phyloP scores from a whole-genome alignment of 2,329 filamentous ascomycete species.

The Alternaria brassicicola region DNA sequence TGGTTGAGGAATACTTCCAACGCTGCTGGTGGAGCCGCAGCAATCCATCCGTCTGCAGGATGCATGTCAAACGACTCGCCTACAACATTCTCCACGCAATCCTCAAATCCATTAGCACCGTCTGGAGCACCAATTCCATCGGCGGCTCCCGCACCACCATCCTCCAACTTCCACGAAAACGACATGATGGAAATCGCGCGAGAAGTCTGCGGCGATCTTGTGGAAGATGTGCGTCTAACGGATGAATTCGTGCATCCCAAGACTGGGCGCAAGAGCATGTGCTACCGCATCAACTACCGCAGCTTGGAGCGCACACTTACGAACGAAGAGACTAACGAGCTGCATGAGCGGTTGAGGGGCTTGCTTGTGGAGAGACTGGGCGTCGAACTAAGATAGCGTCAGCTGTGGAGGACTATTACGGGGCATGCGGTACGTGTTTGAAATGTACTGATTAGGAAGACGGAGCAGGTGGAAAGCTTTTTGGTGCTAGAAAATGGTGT shows the following conservation, averaged over 20 bases:
- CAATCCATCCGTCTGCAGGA: slow-evolving; percentile 21
- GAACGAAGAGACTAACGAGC: slow-evolving; percentile 75
- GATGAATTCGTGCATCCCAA: slow-evolving; percentile 91
- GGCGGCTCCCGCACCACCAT: slow-evolving; percentile 40
- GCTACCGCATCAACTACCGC: slow-evolving; percentile 92
- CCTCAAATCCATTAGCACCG: neutral
- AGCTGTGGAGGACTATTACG: neutral
- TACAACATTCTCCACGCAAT: slow-evolving; percentile 16
- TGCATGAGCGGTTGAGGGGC: slow-evolving; percentile 72
- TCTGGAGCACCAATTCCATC: slow-evolving; percentile 36
- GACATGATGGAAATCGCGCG: slow-evolving; percentile 97
- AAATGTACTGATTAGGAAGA: neutral
- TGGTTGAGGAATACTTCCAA: slow-evolving; percentile 65
- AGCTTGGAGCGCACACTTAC: slow-evolving; percentile 90
- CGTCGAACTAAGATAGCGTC: slow-evolving; percentile 72
- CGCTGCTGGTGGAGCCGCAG: slow-evolving; percentile 32
- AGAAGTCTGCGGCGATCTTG: slow-evolving; percentile 77
- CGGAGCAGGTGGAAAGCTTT: neutral
- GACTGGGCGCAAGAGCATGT: slow-evolving; percentile 80
- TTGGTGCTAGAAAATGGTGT: neutral
- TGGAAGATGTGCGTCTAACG: slow-evolving; percentile 84
- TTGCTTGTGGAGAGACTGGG: slow-evolving; percentile 73
- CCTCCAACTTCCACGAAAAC: slow-evolving; percentile 78
- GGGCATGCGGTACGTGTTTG: neutral
- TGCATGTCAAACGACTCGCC: slow-evolving; percentile 7